phyloP scores from a whole-genome alignment of 2,329 filamentous ascomycete species.

The Penicillium sclerotiorum region DNA sequence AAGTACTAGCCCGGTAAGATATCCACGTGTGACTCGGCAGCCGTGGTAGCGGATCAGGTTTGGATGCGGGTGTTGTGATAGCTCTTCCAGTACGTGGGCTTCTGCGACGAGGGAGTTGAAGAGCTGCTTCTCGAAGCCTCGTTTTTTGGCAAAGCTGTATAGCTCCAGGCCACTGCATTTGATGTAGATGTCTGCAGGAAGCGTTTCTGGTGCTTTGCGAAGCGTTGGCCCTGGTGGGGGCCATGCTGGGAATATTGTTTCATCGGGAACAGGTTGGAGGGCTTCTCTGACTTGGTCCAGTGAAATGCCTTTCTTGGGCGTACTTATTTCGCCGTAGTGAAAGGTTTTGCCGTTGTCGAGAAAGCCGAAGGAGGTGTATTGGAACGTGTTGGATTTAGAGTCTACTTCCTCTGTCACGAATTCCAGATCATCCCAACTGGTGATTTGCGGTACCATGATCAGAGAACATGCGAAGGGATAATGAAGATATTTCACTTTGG shows the following conservation, averaged over 20 bases:
- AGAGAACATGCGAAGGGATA: no score
- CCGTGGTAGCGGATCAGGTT: conserved; percentile 27
- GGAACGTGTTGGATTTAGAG: not conserved
- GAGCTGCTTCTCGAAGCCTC: not conserved
- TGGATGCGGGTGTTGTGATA: conserved; percentile 28
- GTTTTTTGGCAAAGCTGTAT: not conserved
- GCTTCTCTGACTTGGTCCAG: not conserved
- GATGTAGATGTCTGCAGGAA: not conserved
- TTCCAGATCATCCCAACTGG: not conserved
- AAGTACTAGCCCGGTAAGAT: conserved; percentile 20
- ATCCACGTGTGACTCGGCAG: conserved; percentile 16
- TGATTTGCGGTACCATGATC: not conserved
- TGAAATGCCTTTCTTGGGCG: not conserved
- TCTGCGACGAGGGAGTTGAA: conserved; percentile 2
- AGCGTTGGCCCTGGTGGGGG: not conserved
- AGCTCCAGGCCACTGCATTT: not conserved
- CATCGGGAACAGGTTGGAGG: not conserved
- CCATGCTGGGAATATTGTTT: not conserved
- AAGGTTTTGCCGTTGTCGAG: not conserved
- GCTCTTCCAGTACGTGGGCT: conserved; percentile 14
- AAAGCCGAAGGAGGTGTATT: not conserved
- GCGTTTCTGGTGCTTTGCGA: not conserved
- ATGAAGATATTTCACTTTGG: no score
- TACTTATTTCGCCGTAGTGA: not conserved
- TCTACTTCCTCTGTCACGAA: not conserved